Evolutionary conservation across 441 rosid species (phyloP), one percentile per base, ranked within the genome.

Genomic region (Capsella rubella): DNA sequence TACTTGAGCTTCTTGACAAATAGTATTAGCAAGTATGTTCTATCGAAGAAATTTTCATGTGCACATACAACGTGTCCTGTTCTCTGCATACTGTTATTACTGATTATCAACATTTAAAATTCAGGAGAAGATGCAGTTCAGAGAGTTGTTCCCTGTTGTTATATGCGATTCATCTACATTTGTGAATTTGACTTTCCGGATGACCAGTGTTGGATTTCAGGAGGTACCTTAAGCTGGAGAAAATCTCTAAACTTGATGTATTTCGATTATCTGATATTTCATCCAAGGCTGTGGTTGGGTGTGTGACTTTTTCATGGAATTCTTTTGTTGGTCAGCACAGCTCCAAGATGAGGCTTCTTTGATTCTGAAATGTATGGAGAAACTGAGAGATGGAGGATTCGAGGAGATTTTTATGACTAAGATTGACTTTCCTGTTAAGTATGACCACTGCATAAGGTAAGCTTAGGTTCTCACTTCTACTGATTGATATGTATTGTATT

Each of bases 371-470:
- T 92, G 96, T 83, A 78, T 89, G 64, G 88, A 77, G 54, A 89
- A 83, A 79, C 85, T 86, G 72, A 82, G 82, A 83, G 92, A 89
- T 84, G 83, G 88, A 77, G 98, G 96, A 18, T 92, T 90, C 53
- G 93, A 92, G 82, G 92, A 88, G 76, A 74, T 84, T 34, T 85
- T 95, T 69, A 80, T 86, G 72, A 89, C 93, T 49, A 92, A 88
- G 86, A 73, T 90, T 8, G 97, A 95, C 80, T 83, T 82, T 81
- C 87, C 93, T 80, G 82, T 89, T 72, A 95, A 86, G 84, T 95
- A 83, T 75, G 98, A 95, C 74, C 81, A 86, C 74, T 85, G 87
- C 80, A 59, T 87, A 72, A 90, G 99, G 99, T 95, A 79, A 77
- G 27, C 71, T 11, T 46, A 47, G 14, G 52, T 68, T 72, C 76